Base-by-base conservation (phyloP, 805 yeast species). In the Pichia insulana region DNA sequence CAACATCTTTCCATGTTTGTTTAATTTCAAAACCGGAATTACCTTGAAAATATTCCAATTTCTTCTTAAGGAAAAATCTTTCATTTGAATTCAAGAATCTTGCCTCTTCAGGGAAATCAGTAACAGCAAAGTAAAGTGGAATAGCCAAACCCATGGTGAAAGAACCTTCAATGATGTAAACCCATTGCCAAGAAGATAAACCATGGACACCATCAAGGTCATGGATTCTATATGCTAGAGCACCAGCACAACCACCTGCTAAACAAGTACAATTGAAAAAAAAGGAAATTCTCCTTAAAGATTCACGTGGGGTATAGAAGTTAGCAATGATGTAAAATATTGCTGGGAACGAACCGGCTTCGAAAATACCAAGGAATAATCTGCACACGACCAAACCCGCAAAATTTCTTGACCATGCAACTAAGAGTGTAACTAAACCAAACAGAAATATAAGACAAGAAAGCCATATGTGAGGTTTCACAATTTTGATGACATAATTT, bases 161-260 rank as follows among this genome's bases (percentile, higher is more conserved):
- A 8, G 64, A 48, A 45, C 67, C 67, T 49, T 62, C 65, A 43
- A 62, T 60, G 40, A 69, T 62, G 53, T 67, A 70, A 36, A 69
- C 53, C 71, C 73, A 70, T 54, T 61, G 59, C 74, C 74, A 70
- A 3, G 70, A 63, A 11, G 59, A 49, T 18, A 63, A 43, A 9
- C 74, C 75, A 39, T 54, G 59, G 8, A 47, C 58, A 34, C 72
- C 72, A 50, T 76, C 69, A 51, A 82, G 66, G 31, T 75, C 76
- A 51, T 74, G 61, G 49, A 80, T 74, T 47, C 74, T 76, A 52
- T 73, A 77, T 8, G 89, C 87, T 51, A 82, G 70, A 28, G 84
- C 76, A 45, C 88, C 88, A 12, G 82, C 80, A 51, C 83, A 81
- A 22, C 83, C 88, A 57, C 90, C 89, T 1, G 89, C 85, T 41